Base-by-base conservation (phyloP, 768 basidiomycete species). In the Phylloporus arenicola region DNA sequence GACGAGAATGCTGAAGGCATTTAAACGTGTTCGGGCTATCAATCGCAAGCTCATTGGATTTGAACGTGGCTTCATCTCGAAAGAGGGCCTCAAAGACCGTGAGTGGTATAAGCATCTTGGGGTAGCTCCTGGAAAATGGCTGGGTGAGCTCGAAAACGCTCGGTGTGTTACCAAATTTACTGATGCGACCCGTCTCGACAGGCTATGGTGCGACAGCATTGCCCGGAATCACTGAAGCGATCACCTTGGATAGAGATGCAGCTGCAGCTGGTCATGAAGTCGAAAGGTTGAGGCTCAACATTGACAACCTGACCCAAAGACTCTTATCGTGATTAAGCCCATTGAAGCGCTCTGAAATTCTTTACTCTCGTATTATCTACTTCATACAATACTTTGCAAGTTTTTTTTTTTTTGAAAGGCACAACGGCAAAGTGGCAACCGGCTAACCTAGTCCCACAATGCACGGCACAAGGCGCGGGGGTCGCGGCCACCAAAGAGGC, bases 51-150 rank as follows among this genome's bases (percentile, higher is more conserved):
- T 91, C 14, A 68, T 76, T 14, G 68, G 72, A 4, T 92, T 91
- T 55, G 89, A 92, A 64, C 79, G 81, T 43, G 88, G 91, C 1
- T 90, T 95, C 65, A 86, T 95, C 48, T 82, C 81, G n/a, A 72
- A 84, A 57, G 81, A 72, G 16, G 92, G 92, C 1, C 82, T 93
- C 57, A 83, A 83, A 57, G 82, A 84, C 46, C 77, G 89, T 35
- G 84, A 89, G 63, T 95, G 92, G 92, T 95, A 90, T 64, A 83
- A 76, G 57, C 86, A 93, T 68, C 75, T 93, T n/a, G 92, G 79
- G 42, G 88, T 93, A 41, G 92, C 92, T 12, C 92, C 92, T 27
- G 92, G 92, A 43, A 84, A 86, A 69, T 86, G 87, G 84, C 78
- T 86, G 35, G 86, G 87, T 88, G 57, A 58, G 77, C 62, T 25